Percentiles rank a stretch among this genome's conserved stretches.
Evolutionary conservation across 1,139 yeast genomes (phyloP).

Genomic region (Hemisphaericaspora lyxosophila): DNA sequence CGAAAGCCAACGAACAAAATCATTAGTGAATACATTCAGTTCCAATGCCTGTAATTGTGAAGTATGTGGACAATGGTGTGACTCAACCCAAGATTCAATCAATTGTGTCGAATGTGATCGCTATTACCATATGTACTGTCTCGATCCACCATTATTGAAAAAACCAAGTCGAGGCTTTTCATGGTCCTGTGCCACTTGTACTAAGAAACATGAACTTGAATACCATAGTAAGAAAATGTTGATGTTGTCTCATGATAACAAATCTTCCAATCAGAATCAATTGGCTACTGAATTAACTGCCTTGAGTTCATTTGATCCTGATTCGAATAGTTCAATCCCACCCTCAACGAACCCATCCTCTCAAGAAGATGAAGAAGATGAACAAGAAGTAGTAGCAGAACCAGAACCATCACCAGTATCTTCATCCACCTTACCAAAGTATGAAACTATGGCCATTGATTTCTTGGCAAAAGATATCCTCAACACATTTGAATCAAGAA

Average conservation of each 20-base stretch:
- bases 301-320: constrained; percentile 18
- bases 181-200: constrained; percentile 89
- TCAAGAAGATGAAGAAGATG: constrained; percentile 12
- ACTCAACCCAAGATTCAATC: constrained; percentile 66
- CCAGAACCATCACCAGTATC: constrained; percentile 11
- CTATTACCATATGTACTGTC: constrained; percentile 76
- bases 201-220: constrained; percentile 40
- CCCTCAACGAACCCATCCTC: constrained; percentile 6
- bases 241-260: constrained; percentile 47
- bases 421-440: constrained; percentile 42
- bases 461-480: constrained; percentile 48
- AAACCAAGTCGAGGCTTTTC: constrained; percentile 88
- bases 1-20: constrained; percentile 69
- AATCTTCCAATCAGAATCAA: constrained; percentile 40
- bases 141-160: constrained; percentile 77
- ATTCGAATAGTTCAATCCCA: constrained; percentile 5
- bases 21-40: constrained; percentile 61
- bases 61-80: constrained; percentile 81
- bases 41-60: constrained; percentile 59
- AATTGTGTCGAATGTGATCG: constrained; percentile 75
- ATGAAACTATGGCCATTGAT: constrained; percentile 59
- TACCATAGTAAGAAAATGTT: constrained; percentile 31
- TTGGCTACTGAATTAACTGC: constrained; percentile 26
- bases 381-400: too few species aligned
- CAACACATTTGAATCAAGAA: constrained; percentile 44